These are phyloP conservation scores for Tricholoma bakamatsutake DNA, from an alignment of 768 basidiomycete species.

Conservation along the genomic window DNA sequence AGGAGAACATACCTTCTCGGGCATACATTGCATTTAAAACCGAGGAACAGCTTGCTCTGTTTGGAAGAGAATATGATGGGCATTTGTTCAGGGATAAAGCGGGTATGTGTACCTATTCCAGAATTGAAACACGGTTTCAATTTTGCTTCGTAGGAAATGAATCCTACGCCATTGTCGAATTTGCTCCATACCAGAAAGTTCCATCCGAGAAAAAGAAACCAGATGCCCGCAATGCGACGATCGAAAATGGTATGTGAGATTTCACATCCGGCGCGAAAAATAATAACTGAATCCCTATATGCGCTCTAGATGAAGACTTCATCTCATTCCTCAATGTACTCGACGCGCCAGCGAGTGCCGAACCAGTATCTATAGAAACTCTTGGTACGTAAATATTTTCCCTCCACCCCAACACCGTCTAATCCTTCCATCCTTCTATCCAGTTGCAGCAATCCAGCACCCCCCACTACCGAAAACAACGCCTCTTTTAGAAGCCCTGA, in stretches of 20 bases:
- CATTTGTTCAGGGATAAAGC: constrained; percentile 89
- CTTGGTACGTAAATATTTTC: constrained; percentile 39
- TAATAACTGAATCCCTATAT: background rate
- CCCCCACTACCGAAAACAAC: constrained; percentile 71
- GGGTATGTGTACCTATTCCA: constrained; percentile 42
- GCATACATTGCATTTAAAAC: constrained; percentile 90
- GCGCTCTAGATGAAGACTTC: constrained; percentile 67
- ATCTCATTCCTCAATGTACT: constrained; percentile 77
- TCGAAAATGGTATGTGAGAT: constrained; percentile 67
- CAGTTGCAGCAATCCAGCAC: constrained; percentile 63
- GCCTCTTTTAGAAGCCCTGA: constrained; percentile 89
- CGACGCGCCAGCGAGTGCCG: constrained; percentile 40
- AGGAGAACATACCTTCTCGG: constrained; percentile 80
- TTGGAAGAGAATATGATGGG: constrained; percentile 85
- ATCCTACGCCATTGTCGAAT: constrained; percentile 86
- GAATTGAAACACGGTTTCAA: background rate
- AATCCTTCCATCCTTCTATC: background rate
- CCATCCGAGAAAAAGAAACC: constrained; percentile 70
- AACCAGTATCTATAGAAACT: constrained; percentile 59
- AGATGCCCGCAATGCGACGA: constrained; percentile 80
- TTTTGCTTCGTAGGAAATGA: constrained; percentile 60
- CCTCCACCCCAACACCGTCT: background rate
- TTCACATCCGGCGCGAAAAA: background rate
- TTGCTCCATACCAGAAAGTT: constrained; percentile 86
- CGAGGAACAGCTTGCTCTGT: constrained; percentile 62